Evolutionary conservation across 1,284 basidiomycete species (phyloP), one percentile per base, ranked within the genome.

Genomic region (Stygiomarasmius scandens): DNA sequence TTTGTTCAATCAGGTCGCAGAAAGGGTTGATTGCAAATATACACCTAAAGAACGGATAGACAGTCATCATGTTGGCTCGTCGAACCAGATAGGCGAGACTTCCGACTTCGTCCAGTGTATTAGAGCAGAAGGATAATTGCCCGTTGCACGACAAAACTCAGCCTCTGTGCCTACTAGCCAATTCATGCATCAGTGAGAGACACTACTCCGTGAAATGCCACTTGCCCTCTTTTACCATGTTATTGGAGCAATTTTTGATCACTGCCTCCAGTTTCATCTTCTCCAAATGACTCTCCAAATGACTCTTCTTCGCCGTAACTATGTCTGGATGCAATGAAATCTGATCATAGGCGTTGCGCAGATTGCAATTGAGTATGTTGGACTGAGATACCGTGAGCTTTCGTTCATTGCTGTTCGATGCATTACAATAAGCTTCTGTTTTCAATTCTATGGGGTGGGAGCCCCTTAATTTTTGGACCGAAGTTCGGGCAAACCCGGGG

Each of bases 141-240:
- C 93, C 1, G 81, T 74, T 5, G 82, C 72, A 49, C 87, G 84
- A 71, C 87, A 86, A 70, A 89, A 89, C 58, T 89, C 82, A 24
- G 89, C 94, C 11, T 50, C 92, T 80, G 72, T 95, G 86, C 0
- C 85, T 92, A n/a, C n/a, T n/a, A n/a, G 41, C 16, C 50, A 36
- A 24, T 34, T n/a, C 29, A 22, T 53, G 19, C 54, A 43, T 16
- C 49, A 29, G 32, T 10, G 52, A 46, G n/a, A 50, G 12, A 56
- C 57, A 16, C 52, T 22, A n/a, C 20, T 27, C n/a, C n/a, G n/a
- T n/a, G n/a, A n/a, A n/a, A n/a, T n/a, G 45, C 20, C 12, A 76
- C 86, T 51, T 64, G 93, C 92, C 63, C 94, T 96, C 95, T 71
- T 95, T 95, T 77, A 96, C 94, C 84, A 95, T 87, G 68, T 95